These are phyloP conservation scores for Hyaloraphidium curvatum DNA, from an alignment of 192 early-diverging fungal genomes.

Conservation along the genomic window DNA sequence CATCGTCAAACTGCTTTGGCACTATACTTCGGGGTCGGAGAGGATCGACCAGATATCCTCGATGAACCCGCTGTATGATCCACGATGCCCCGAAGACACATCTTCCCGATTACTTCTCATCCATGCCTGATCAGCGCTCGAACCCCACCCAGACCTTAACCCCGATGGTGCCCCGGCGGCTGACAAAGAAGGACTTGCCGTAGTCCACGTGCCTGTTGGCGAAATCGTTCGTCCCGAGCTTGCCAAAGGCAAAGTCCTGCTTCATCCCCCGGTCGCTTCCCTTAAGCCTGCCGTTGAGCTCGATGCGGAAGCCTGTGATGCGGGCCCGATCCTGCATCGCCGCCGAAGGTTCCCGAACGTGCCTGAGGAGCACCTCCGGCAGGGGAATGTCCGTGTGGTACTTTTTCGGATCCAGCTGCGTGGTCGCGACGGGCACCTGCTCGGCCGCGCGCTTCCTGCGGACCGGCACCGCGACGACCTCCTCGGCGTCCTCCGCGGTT, in stretches of 20 bases:
- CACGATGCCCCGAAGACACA: no score
- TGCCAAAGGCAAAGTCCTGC: not conserved
- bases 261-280: not conserved
- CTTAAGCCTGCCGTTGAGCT: not conserved
- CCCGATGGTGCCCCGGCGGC: not conserved
- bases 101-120: no score
- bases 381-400: not conserved
- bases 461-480: no score
- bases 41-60: no score
- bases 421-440: no score
- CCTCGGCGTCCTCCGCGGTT: no score
- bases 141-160: conserved; percentile 1
- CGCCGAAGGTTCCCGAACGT: not conserved
- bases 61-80: no score
- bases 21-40: no score
- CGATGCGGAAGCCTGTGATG: conserved; percentile 1
- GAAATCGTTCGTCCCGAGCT: not conserved
- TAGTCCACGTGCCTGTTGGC: not conserved
- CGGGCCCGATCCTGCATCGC: not conserved
- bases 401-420: no score
- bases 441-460: no score
- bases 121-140: no score
- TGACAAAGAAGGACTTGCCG: not conserved
- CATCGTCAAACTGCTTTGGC: no score
- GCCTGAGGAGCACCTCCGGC: not conserved